phyloP scores from a whole-genome alignment of 139 green algal genomes.

The Chlorella sp. region DNA sequence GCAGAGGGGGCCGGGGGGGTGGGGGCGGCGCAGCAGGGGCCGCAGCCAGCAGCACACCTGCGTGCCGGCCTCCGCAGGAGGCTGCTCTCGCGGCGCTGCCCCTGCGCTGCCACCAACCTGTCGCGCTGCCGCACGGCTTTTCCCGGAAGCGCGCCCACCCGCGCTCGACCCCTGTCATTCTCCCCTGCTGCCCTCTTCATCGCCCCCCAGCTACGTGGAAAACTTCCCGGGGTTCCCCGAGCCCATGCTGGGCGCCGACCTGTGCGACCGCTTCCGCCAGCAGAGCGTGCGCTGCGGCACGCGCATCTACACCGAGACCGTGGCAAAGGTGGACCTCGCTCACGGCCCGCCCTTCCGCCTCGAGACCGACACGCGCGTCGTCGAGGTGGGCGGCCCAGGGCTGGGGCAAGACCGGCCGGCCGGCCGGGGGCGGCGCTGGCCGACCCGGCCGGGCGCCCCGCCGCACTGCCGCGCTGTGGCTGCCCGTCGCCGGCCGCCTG shows the following conservation, averaged over 20 bases:
- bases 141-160: no score
- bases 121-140: background rate
- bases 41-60: no score
- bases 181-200: background rate
- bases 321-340: constrained; percentile 49
- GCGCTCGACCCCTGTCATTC: background rate
- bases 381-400: no score
- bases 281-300: constrained; percentile 56
- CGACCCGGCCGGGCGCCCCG: no score
- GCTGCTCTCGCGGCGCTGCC: background rate
- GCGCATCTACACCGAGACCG: constrained; percentile 55
- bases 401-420: no score
- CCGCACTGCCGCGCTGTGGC: no score
- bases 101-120: no score
- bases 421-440: no score
- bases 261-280: constrained; percentile 48
- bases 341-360: constrained; percentile 41
- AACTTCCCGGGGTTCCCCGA: constrained; percentile 82
- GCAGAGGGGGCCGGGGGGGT: background rate
- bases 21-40: no score
- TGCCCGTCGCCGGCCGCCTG: no score
- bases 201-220: constrained; percentile 52
- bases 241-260: constrained; percentile 62
- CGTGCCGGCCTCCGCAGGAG: background rate
- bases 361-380: constrained; percentile 17